Percentiles rank a stretch among this genome's conserved stretches.
Evolutionary conservation across 352 stramenopile genomes (phyloP).

Genomic region (Phytophthora megakarya): DNA sequence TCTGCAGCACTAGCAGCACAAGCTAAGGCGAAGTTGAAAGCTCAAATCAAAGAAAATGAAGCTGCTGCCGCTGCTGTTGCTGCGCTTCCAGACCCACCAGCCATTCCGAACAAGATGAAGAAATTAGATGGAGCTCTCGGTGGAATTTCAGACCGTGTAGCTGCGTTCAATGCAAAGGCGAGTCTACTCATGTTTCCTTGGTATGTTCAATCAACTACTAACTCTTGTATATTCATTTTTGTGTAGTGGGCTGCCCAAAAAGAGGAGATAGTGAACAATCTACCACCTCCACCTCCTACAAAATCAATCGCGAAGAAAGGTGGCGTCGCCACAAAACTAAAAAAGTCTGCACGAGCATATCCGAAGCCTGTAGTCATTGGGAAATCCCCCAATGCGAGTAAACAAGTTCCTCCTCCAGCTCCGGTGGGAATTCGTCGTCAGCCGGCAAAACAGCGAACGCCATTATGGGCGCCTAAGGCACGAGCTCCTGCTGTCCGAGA

Average conservation of each 20-base stretch:
- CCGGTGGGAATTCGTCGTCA: conserved; percentile 20
- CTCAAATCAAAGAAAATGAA: conserved; percentile 21
- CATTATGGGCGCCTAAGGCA: conserved; percentile 11
- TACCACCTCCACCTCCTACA: conserved; percentile 23
- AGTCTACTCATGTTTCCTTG: neutral
- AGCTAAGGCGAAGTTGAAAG: conserved; percentile 23
- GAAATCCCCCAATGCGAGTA: conserved; percentile 8
- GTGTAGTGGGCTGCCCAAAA: conserved; percentile 52
- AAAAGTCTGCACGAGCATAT: conserved; percentile 19
- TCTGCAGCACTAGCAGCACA: neutral
- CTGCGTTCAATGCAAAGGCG: conserved; percentile 67
- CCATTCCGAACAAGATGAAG: neutral
- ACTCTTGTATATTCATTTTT: neutral
- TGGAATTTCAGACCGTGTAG: conserved; percentile 43
- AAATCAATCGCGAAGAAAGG: conserved; percentile 19
- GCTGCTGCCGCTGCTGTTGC: conserved; percentile 25
- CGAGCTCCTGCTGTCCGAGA: conserved; percentile 4
- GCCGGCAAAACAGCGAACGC: conserved; percentile 18
- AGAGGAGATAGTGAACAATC: conserved; percentile 40
- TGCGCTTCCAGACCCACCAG: conserved; percentile 29
- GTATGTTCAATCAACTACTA: neutral
- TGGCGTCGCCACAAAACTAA: conserved; percentile 10
- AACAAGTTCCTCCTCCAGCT: conserved; percentile 15
- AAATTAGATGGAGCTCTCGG: neutral
- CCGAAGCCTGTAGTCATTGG: conserved; percentile 25